phyloP scores from a whole-genome alignment of 805 yeast genomes.

The Lipomyces lipofer region DNA sequence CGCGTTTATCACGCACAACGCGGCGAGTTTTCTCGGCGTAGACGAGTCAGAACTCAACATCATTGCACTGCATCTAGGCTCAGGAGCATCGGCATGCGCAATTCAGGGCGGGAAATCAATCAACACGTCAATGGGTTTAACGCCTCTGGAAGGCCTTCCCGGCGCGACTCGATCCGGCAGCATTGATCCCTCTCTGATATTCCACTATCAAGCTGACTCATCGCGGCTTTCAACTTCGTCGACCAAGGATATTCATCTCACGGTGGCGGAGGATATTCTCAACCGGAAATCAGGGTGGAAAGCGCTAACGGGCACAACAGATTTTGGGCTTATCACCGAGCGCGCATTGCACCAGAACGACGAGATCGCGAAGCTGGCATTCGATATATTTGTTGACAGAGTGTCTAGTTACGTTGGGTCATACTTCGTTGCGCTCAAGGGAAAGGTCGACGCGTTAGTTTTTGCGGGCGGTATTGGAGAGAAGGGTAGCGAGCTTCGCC shows the following conservation, averaged over 20 bases:
- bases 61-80: slow-evolving; percentile 30
- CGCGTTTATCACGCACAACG: slow-evolving; percentile 19
- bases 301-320: slow-evolving; percentile 30
- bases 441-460: slow-evolving; percentile 24
- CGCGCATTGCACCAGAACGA: slow-evolving; percentile 14
- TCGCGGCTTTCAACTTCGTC: slow-evolving; percentile 29
- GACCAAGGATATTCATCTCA: slow-evolving; percentile 25
- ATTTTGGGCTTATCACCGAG: slow-evolving; percentile 26
- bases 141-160: slow-evolving; percentile 33
- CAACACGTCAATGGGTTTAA: slow-evolving; percentile 32
- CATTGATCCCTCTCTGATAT: slow-evolving; percentile 29
- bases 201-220: slow-evolving; percentile 28
- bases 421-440: slow-evolving; percentile 27
- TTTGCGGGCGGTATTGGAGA: slow-evolving; percentile 33
- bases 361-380: slow-evolving; percentile 26
- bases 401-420: slow-evolving; percentile 27
- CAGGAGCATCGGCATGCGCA: slow-evolving; percentile 33
- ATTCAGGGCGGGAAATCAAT: slow-evolving; percentile 25
- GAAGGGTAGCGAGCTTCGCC: slow-evolving; percentile 20
- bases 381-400: slow-evolving; percentile 30
- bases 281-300: slow-evolving; percentile 29
- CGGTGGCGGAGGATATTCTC: slow-evolving; percentile 31
- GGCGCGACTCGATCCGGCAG: slow-evolving; percentile 33
- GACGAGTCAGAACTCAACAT: slow-evolving; percentile 12
- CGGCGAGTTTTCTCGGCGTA: slow-evolving; percentile 11